Percentiles rank a stretch among this genome's conserved stretches.
phyloP scores from a whole-genome alignment of 257 asterid species.

The Nicotiana attenuata region DNA sequence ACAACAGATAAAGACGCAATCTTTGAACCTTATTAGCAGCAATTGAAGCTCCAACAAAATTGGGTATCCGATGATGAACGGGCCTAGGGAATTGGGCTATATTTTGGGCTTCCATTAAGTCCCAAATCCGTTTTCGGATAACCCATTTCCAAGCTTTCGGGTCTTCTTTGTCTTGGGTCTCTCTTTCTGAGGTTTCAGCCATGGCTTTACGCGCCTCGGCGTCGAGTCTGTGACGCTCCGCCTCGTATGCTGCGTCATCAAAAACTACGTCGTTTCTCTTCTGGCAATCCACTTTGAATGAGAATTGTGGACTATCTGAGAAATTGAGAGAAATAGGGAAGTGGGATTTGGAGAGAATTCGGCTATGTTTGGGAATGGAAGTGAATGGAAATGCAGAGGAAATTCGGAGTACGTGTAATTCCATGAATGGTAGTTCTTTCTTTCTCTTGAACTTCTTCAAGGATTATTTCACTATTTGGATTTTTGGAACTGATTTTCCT shows the following conservation, averaged over 20 bases:
- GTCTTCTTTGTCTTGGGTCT: constrained; percentile 40
- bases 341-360: constrained; percentile 17
- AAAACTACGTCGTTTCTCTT: constrained; percentile 32
- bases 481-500: not conserved
- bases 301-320: constrained; percentile 1
- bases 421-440: constrained; percentile 27
- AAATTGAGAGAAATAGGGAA: constrained; percentile 16
- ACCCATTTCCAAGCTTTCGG: constrained; percentile 92
- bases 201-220: constrained; percentile 64
- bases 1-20: not conserved
- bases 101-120: constrained; percentile 74
- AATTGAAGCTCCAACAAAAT: constrained; percentile 55
- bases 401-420: constrained; percentile 31
- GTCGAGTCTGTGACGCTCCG: constrained; percentile 69
- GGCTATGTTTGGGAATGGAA: constrained; percentile 19
- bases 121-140: constrained; percentile 81
- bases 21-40: constrained; percentile 61
- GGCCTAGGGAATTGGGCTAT: constrained; percentile 91
- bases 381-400: constrained; percentile 26
- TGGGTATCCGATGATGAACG: constrained; percentile 93
- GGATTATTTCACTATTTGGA: not conserved
- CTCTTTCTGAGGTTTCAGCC: constrained; percentile 51
- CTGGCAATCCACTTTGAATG: constrained; percentile 12
- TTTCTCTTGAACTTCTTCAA: not conserved
- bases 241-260: constrained; percentile 70